These are phyloP conservation scores for Dimargaris cristalligena DNA, from an alignment of 192 early-diverging fungal genomes.

Conservation along the genomic window DNA sequence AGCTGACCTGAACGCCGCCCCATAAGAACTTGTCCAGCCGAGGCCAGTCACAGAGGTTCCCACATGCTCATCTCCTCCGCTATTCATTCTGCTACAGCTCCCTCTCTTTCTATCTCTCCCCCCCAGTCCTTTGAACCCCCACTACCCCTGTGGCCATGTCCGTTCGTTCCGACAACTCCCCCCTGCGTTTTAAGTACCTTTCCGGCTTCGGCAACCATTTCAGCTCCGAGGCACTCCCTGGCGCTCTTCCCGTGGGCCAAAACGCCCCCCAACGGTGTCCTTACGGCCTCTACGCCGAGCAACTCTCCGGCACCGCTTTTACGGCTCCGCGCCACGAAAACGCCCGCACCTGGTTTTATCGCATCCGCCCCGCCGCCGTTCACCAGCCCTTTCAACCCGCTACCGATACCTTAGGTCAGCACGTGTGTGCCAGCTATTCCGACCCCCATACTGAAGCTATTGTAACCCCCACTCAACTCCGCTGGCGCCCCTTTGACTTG, in stretches of 20 bases:
- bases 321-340: conserved; percentile 66
- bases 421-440: conserved; percentile 10
- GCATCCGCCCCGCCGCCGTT: conserved; percentile 78
- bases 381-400: conserved; percentile 50
- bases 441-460: conserved; percentile 24
- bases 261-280: conserved; percentile 86
- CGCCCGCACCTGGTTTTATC: conserved; percentile 85
- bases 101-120: too few relatives aligned
- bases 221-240: conserved; percentile 59
- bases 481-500: conserved; percentile 81
- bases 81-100: too few relatives aligned
- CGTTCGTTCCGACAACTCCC: background rate
- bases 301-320: conserved; percentile 84
- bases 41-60: too few relatives aligned
- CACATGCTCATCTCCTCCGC: too few relatives aligned
- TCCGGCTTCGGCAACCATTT: conserved; percentile 84
- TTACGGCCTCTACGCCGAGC: conserved; percentile 85
- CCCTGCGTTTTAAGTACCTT: conserved; percentile 31
- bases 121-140: too few relatives aligned
- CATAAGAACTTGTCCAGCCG: too few relatives aligned
- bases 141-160: background rate
- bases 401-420: background rate
- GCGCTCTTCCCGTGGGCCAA: conserved; percentile 71
- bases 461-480: conserved; percentile 70
- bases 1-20: too few relatives aligned